These are phyloP conservation scores for Phytophthora palmivora DNA, from an alignment of 352 stramenopile species.

Conservation along the genomic window DNA sequence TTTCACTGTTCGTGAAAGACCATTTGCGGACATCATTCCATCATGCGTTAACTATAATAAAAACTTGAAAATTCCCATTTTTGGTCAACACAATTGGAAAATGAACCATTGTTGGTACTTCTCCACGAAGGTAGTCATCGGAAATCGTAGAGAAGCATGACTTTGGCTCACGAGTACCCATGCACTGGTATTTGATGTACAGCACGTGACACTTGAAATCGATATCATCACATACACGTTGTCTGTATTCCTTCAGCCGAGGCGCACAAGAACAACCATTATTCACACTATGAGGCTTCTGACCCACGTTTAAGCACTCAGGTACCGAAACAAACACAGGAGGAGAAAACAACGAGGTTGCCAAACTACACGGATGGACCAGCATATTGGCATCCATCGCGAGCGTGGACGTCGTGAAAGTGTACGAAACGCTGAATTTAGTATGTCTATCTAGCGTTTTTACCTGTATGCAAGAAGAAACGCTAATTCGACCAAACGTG, in stretches of 20 bases:
- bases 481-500: too few species aligned
- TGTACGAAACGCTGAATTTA: too few species aligned
- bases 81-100: background rate
- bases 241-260: slow-evolving; percentile 14
- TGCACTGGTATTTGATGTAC: slow-evolving; percentile 18
- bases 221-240: slow-evolving; percentile 3
- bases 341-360: background rate
- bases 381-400: too few species aligned
- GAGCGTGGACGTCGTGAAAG: too few species aligned
- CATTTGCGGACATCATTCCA: slow-evolving; percentile 5
- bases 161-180: background rate
- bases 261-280: background rate
- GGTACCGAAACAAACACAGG: slow-evolving; percentile 1
- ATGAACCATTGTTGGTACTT: background rate
- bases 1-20: slow-evolving; percentile 2
- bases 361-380: too few species aligned
- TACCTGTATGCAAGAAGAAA: too few species aligned
- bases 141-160: slow-evolving; percentile 4
- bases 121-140: background rate
- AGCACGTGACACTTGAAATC: slow-evolving; percentile 15
- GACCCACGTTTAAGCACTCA: background rate
- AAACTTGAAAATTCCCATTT: background rate
- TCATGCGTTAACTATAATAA: slow-evolving; percentile 9
- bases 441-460: too few species aligned
- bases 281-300: background rate